Evolutionary conservation across 768 basidiomycete genomes (phyloP).

Genomic region (Termitomyces sp.): DNA sequence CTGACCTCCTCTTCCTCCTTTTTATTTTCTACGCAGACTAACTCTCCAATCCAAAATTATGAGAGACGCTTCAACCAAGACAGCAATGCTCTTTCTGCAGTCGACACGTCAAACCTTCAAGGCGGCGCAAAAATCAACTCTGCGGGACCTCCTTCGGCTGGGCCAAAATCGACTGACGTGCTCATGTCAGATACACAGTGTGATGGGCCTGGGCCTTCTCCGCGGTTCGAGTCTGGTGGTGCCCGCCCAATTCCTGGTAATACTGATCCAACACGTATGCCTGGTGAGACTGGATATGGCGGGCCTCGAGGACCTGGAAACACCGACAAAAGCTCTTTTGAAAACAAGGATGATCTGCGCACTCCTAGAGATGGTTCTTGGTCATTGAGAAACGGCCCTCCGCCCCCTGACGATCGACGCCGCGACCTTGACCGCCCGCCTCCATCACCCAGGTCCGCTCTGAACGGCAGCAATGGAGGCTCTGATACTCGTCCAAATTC

Average conservation of each 20-base stretch:
- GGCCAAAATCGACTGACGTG: slow-evolving; percentile 12
- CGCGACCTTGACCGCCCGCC: slow-evolving; percentile 24
- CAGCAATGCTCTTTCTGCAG: slow-evolving; percentile 14
- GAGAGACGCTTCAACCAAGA: slow-evolving; percentile 22
- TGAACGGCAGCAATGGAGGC: slow-evolving; percentile 9
- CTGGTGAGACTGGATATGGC: slow-evolving; percentile 25
- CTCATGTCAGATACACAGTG: slow-evolving; percentile 15
- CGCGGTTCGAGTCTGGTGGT: slow-evolving; percentile 13
- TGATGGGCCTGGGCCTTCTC: slow-evolving; percentile 12
- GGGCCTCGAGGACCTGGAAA: slow-evolving; percentile 21
- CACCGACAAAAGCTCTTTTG: slow-evolving; percentile 22
- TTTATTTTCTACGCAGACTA: slow-evolving; percentile 16
- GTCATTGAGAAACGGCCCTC: slow-evolving; percentile 24
- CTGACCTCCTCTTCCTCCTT: slow-evolving; percentile 19
- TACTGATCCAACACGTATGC: slow-evolving; percentile 13
- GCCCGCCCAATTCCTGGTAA: slow-evolving; percentile 11
- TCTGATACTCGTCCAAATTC: slow-evolving; percentile 17
- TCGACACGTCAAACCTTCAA: slow-evolving; percentile 25
- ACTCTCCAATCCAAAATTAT: slow-evolving; percentile 19
- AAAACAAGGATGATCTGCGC: slow-evolving; percentile 26
- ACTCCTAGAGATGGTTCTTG: slow-evolving; percentile 23
- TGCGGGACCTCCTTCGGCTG: slow-evolving; percentile 14
- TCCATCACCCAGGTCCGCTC: slow-evolving; percentile 14
- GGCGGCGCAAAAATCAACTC: slow-evolving; percentile 19
- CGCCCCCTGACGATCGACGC: slow-evolving; percentile 27